Conservation (phyloP, 345 rosid species). For the Gossypium ekmanianum region DNA sequence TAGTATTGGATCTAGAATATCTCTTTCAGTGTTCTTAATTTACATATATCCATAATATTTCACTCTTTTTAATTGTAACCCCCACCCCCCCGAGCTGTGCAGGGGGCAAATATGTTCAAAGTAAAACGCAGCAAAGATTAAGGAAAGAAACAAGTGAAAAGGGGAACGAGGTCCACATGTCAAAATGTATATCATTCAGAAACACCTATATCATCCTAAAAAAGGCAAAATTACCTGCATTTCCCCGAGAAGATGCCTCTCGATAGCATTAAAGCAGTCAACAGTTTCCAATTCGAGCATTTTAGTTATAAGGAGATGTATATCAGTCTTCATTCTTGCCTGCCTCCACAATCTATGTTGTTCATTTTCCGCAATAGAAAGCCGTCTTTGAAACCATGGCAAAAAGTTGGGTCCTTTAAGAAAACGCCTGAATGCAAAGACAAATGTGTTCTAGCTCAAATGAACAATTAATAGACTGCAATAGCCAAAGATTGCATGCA, state of each 20-base stretch:
- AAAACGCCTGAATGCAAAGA: slow-evolving; percentile 65
- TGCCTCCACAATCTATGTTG: slow-evolving; percentile 84
- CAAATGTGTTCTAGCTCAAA: slow-evolving; percentile 17
- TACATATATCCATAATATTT: neutral
- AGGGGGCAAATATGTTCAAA: neutral
- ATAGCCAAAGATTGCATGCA: neutral
- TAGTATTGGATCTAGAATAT: neutral
- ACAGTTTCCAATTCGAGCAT: slow-evolving; percentile 87
- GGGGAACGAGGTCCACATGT: neutral
- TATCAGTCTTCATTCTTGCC: slow-evolving; percentile 76
- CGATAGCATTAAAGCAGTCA: slow-evolving; percentile 87
- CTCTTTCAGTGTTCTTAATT: neutral
- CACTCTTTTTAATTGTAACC: neutral
- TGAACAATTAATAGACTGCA: slow-evolving; percentile 16
- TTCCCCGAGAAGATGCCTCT: slow-evolving; percentile 70
- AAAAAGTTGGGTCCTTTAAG: slow-evolving; percentile 81
- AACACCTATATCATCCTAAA: slow-evolving; percentile 8
- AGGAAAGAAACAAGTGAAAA: neutral
- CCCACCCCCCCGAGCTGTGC: neutral
- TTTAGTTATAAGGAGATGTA: slow-evolving; percentile 53
- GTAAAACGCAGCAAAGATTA: neutral
- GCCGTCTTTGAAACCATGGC: slow-evolving; percentile 93
- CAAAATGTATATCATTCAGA: neutral
- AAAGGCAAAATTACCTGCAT: slow-evolving; percentile 44
- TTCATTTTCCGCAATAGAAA: slow-evolving; percentile 73